Evolutionary conservation across 495 filamentous ascomycete species (phyloP), one percentile per base, ranked within the genome.

Genomic region (Hypoxylon crocopeplum): DNA sequence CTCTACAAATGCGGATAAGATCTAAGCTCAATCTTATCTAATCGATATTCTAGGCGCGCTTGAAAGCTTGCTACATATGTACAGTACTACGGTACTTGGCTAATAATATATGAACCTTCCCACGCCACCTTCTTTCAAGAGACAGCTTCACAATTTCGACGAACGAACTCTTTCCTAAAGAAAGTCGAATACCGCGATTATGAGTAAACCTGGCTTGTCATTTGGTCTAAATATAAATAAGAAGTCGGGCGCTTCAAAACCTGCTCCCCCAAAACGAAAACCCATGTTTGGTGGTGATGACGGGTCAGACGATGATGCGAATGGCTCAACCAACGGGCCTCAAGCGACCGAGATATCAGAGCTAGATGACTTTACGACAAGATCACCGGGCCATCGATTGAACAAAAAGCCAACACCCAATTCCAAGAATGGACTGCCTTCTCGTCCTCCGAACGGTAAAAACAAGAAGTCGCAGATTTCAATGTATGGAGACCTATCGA

Each of bases 401-500:
- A 62, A 46, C 20, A 69, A 68, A 32, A 70, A 62, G 6, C 48
- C 54, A 7, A 45, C 63, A 37, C 37, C 34, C 16, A 70, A 59
- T 25, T 60, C 53, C 30, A 75, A 57, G 13, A 60, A 62, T 24
- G 56, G 45, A 11, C 62, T 34, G 5, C 59, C 64, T 12, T 34
- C 55, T 0, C 54, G 67, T 40, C 64, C 63, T 2, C 69, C 70
- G 13, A 66, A 74, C 56, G 50, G 67, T 41, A 71, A 75, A 66
- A 55, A 42, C 44, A 62, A 77, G 54, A 50, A 41, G 21, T 38
- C 61, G 1, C 70, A 70, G 17, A 68, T 72, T 17, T 69, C 69
- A 7, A 71, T 75, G 57, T 83, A 84, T 59, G 77, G 79, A 25
- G 79, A 85, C 56, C 72, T 86, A 5, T 86, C 83, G 33, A 77